Evolutionary conservation across 345 rosid genomes (phyloP).

Genomic region (Laguncularia racemosa): DNA sequence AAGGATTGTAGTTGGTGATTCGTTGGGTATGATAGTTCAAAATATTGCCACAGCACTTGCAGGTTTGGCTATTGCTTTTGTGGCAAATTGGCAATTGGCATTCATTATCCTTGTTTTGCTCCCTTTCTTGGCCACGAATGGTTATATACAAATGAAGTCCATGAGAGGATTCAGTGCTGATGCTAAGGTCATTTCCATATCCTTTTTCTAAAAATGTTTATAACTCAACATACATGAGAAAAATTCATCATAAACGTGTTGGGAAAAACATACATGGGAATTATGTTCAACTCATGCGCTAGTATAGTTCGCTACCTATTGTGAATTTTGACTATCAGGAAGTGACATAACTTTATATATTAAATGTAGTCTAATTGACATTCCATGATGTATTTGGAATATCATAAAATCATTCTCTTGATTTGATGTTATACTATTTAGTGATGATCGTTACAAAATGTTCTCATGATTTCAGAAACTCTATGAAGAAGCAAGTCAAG

Average conservation of each 20-base stretch:
- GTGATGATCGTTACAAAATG: neutral
- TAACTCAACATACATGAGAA: too few relatives aligned
- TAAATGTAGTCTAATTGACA: too few relatives aligned
- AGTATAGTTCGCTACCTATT: too few relatives aligned
- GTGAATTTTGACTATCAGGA: too few relatives aligned
- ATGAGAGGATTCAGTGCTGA: conserved; percentile 67
- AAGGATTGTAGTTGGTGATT: conserved; percentile 63
- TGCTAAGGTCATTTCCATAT: conserved; percentile 45
- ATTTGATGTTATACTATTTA: too few relatives aligned
- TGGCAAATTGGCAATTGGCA: conserved; percentile 62
- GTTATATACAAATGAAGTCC: conserved; percentile 48
- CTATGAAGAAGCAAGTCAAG: conserved; percentile 87
- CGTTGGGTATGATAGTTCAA: conserved; percentile 45
- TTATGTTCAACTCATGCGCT: too few relatives aligned
- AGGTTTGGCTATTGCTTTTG: conserved; percentile 61
- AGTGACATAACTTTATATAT: too few relatives aligned
- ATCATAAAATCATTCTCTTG: too few relatives aligned
- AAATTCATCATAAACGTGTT: too few relatives aligned
- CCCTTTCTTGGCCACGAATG: conserved; percentile 55
- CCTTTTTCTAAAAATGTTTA: too few relatives aligned
- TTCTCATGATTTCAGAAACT: conserved; percentile 28
- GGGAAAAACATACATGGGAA: too few relatives aligned
- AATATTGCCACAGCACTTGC: conserved; percentile 44
- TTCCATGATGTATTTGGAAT: too few relatives aligned
- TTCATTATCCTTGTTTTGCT: conserved; percentile 41